Conservation (phyloP, 768 basidiomycete genomes). For the Boletus bicolor region DNA sequence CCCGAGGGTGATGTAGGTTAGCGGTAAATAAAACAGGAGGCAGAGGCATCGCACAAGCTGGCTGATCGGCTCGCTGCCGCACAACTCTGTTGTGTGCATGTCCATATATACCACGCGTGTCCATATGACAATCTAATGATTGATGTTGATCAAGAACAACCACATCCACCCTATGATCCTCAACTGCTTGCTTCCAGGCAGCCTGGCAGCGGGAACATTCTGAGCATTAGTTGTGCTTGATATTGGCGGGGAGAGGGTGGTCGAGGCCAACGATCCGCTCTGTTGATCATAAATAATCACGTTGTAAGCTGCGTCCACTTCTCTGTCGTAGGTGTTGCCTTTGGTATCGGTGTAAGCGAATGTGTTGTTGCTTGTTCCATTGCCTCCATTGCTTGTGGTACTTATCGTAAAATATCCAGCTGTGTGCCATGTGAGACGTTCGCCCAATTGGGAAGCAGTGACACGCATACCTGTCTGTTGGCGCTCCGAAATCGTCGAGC, state of each 20-base stretch:
- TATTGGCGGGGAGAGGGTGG: conserved; percentile 3
- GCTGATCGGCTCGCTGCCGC: neutral
- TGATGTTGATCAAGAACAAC: neutral
- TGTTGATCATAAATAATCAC: conserved; percentile 59
- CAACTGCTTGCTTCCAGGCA: conserved; percentile 35
- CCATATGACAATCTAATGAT: conserved; percentile 1
- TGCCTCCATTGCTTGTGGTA: conserved; percentile 51
- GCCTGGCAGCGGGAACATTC: conserved; percentile 21
- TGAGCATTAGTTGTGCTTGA: neutral
- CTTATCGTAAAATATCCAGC: conserved; percentile 50
- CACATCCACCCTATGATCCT: neutral
- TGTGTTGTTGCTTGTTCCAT: conserved; percentile 68
- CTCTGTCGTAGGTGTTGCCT: conserved; percentile 61
- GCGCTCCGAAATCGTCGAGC: conserved; percentile 54
- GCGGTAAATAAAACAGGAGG: conserved; percentile 6
- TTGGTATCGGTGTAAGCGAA: conserved; percentile 56
- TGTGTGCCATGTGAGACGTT: conserved; percentile 17
- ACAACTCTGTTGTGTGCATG: conserved; percentile 4
- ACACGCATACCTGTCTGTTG: conserved; percentile 53
- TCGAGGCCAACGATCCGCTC: conserved; percentile 45
- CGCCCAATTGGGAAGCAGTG: neutral
- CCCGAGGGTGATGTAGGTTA: conserved; percentile 15
- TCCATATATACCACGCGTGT: conserved; percentile 10
- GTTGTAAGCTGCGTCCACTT: conserved; percentile 59
- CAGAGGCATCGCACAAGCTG: neutral